A percentile compares a stretch with the other conserved stretches of the same genome.
phyloP scores from a whole-genome alignment of 1,139 yeast species.

The Geotrichum carabidarum region DNA sequence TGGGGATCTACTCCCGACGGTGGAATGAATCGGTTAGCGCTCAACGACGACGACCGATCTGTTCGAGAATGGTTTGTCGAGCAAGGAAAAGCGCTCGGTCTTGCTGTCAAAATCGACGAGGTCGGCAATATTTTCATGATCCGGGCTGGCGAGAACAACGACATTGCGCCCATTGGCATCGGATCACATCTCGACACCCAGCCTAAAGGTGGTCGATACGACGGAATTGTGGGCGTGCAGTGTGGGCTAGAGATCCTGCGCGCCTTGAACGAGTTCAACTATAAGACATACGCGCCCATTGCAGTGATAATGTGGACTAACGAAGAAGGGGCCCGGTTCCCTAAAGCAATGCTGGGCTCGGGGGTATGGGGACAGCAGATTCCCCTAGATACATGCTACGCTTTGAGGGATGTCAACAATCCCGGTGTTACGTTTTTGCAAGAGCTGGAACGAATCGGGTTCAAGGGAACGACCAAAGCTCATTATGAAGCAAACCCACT shows the following conservation, averaged over 20 bases:
- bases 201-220: slow-evolving; percentile 75
- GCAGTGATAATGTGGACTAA: slow-evolving; percentile 68
- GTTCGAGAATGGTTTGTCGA: slow-evolving; percentile 65
- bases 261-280: slow-evolving; percentile 55
- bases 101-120: slow-evolving; percentile 54
- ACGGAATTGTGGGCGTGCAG: slow-evolving; percentile 65
- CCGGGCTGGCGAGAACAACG: slow-evolving; percentile 51
- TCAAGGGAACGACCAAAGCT: slow-evolving; percentile 49
- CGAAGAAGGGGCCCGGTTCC: slow-evolving; percentile 75
- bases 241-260: slow-evolving; percentile 62
- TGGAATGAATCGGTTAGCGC: slow-evolving; percentile 55
- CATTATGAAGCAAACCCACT: slow-evolving; percentile 50
- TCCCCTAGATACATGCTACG: slow-evolving; percentile 47
- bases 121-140: slow-evolving; percentile 65
- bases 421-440: slow-evolving; percentile 44
- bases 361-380: slow-evolving; percentile 60
- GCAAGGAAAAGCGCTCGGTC: slow-evolving; percentile 52
- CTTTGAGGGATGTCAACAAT: slow-evolving; percentile 51
- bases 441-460: slow-evolving; percentile 59
- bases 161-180: slow-evolving; percentile 54
- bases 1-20: slow-evolving; percentile 64
- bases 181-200: slow-evolving; percentile 76
- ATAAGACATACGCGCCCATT: slow-evolving; percentile 58
- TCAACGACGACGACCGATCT: slow-evolving; percentile 55
- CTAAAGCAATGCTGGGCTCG: slow-evolving; percentile 59